A percentile compares a stretch with the other conserved stretches of the same genome.
These are phyloP conservation scores for Lignosus rhinocerotis DNA, from an alignment of 1,284 basidiomycete genomes.

Conservation along the genomic window DNA sequence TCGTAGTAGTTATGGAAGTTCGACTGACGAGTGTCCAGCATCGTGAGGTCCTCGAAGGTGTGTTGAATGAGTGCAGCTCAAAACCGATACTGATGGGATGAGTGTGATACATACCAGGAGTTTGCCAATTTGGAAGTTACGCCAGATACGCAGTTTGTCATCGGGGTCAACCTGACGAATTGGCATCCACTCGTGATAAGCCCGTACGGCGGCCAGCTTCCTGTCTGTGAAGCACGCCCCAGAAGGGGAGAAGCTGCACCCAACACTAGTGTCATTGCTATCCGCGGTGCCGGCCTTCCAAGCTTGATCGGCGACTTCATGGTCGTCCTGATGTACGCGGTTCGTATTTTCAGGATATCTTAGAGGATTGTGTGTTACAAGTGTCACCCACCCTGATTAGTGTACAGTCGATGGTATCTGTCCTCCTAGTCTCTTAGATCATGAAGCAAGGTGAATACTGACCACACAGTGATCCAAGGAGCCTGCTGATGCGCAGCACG, in stretches of 20 bases:
- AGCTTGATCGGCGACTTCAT: constrained; percentile 62
- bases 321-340: constrained; percentile 48
- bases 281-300: constrained; percentile 68
- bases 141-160: constrained; percentile 67
- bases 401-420: not conserved
- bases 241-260: constrained; percentile 56
- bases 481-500: constrained; percentile 49
- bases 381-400: no score
- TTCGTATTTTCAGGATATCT: not conserved
- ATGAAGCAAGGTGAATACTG: constrained; percentile 14
- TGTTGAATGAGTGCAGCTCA: not conserved
- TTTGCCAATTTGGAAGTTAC: constrained; percentile 66
- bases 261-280: constrained; percentile 58
- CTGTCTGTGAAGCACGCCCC: constrained; percentile 64
- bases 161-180: constrained; percentile 62
- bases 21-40: constrained; percentile 59
- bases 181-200: constrained; percentile 74
- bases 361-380: no score
- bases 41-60: constrained; percentile 45
- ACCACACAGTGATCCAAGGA: constrained; percentile 66
- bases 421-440: not conserved
- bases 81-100: not conserved
- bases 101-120: constrained; percentile 37
- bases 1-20: not conserved
- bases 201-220: constrained; percentile 61